Evolutionary conservation across 192 early-diverging fungal genomes (phyloP), one percentile per base, ranked within the genome.

Genomic region (Backusella sp.): DNA sequence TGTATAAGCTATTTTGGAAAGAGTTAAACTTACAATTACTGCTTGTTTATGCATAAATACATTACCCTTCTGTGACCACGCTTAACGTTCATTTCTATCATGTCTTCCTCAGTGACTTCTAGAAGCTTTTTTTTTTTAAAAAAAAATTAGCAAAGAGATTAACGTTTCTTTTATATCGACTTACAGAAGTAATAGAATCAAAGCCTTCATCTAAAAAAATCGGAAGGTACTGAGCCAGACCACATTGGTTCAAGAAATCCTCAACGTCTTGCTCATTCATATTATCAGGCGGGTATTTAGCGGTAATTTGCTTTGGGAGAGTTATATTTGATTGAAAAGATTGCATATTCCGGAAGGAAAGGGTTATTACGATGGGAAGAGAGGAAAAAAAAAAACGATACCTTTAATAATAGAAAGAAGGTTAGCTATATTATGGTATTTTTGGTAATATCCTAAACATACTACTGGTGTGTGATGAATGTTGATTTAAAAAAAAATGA

Each of bases 41-140:
- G 30, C 6, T 32, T n/a, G 9, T 6, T 12, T 19, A 26, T 19
- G 4, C 42, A 28, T 15, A 65, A 46, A 17, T 11, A 36, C 42
- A 39, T 73, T 77, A 81, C 80, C 73, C 80, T 77, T 75, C 80
- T 68, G 23, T 81, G 80, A 34, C 80, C 80, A 36, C 80, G 49
- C 39, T 81, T 81, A 8, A 78, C 73, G 23, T 71, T 34, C 76
- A 81, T 77, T 11, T 53, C 73, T 2, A 72, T 75, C 53, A 81
- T 66, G 52, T 81, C 80, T 49, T 65, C 34, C 68, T 81, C 80
- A 1, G 76, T 74, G 6, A 81, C 67, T 52, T 81, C 80, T 26
- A 72, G 39, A n/a, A 81, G 17, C 80, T 81, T 62, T 62, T 26
- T 44, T 39, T 30, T 39, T 39, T 39, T 39, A 28, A 28, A 28